Conservation (phyloP, 768 basidiomycete species). For the Amanita phalloides region DNA sequence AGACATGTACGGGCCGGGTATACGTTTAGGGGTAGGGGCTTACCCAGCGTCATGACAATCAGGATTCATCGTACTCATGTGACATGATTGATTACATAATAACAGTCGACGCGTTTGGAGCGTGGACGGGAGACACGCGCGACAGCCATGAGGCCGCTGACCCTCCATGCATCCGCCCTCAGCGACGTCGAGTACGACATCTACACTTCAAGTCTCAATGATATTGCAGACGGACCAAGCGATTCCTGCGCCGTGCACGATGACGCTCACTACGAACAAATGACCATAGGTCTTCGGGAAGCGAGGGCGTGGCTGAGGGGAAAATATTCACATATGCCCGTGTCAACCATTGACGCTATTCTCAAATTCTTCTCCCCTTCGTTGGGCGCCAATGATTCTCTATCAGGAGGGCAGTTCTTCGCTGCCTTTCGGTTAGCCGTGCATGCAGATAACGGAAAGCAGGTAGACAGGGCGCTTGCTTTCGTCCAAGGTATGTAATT, state of each 20-base stretch:
- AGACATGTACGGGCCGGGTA: too few species aligned
- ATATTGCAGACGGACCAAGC: constrained; percentile 25
- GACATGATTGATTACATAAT: too few species aligned
- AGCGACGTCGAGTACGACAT: constrained; percentile 61
- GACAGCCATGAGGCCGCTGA: constrained; percentile 43
- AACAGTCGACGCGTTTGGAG: not conserved
- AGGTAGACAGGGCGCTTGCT: constrained; percentile 53
- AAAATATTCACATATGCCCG: constrained; percentile 45
- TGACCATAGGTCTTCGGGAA: constrained; percentile 50
- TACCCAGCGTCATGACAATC: too few species aligned
- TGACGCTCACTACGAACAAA: constrained; percentile 44
- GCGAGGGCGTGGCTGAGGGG: constrained; percentile 69
- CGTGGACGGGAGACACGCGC: constrained; percentile 2
- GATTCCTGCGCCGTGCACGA: constrained; percentile 13
- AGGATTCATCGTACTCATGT: too few species aligned
- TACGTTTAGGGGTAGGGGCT: too few species aligned
- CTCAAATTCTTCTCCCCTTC: constrained; percentile 52
- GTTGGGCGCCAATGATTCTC: constrained; percentile 37
- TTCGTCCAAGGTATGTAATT: constrained; percentile 63
- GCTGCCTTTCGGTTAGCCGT: constrained; percentile 58
- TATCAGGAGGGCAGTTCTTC: constrained; percentile 68
- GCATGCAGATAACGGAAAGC: constrained; percentile 50
- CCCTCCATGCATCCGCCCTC: constrained; percentile 66
- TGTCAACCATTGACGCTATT: constrained; percentile 48
- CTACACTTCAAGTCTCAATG: constrained; percentile 51